phyloP scores from a whole-genome alignment of 768 basidiomycete species.

The Sporobolomyces phaffii region DNA sequence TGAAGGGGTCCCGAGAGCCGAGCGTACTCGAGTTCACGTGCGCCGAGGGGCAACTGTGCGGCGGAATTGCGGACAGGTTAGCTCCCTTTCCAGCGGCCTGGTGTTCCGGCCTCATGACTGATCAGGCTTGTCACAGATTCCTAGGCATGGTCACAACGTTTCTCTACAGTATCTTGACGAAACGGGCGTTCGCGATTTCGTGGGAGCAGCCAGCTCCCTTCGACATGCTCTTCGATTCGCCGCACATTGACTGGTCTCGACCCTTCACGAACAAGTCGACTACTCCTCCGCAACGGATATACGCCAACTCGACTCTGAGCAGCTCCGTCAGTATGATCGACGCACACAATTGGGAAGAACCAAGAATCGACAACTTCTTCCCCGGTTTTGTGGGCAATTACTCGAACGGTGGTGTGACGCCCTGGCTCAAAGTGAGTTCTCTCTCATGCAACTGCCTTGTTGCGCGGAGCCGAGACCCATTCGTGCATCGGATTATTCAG shows the following conservation, averaged over 20 bases:
- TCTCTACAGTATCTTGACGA: slow-evolving; percentile 20
- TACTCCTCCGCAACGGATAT: not conserved
- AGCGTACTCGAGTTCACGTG: slow-evolving; percentile 25
- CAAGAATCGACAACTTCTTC: slow-evolving; percentile 18
- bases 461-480: no score
- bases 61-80: slow-evolving; percentile 30
- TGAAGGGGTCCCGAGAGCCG: slow-evolving; percentile 1
- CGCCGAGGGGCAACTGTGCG: slow-evolving; percentile 1
- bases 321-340: not conserved
- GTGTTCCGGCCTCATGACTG: not conserved
- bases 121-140: not conserved
- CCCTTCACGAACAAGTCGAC: not conserved
- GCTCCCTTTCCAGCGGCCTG: not conserved
- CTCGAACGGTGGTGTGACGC: not conserved
- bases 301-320: not conserved
- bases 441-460: no score
- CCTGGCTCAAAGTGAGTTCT: slow-evolving; percentile 10
- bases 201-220: slow-evolving; percentile 29
- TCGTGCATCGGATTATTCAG: no score
- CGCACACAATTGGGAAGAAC: slow-evolving; percentile 16
- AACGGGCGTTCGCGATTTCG: slow-evolving; percentile 22
- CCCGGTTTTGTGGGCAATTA: not conserved
- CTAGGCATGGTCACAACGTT: slow-evolving; percentile 17
- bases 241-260: slow-evolving; percentile 27
- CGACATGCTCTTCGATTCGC: slow-evolving; percentile 33